Conservation (phyloP, 345 rosid species). For the Sonneratia caseolaris region DNA sequence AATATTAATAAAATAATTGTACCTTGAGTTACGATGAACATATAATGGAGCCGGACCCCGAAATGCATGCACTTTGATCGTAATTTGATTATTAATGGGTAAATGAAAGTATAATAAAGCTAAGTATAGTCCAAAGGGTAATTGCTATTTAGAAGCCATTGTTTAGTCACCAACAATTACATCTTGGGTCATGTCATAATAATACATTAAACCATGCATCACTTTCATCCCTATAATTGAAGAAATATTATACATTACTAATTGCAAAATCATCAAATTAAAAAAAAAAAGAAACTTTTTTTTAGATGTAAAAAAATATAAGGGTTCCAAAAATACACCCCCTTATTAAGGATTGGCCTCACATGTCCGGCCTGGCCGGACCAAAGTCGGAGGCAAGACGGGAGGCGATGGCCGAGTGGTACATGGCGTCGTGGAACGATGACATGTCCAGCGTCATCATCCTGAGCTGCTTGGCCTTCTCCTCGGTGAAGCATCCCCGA, state of each 20-base stretch:
- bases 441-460: slow-evolving; percentile 35
- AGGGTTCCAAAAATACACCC: too few species aligned
- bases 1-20: too few species aligned
- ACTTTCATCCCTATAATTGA: not conserved
- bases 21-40: too few species aligned
- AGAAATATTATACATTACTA: not conserved
- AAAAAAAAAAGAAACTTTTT: too few species aligned
- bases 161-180: not conserved
- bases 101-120: too few species aligned
- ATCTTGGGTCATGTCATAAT: not conserved
- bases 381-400: slow-evolving; percentile 54
- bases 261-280: not conserved
- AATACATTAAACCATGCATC: not conserved
- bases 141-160: not conserved
- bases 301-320: too few species aligned
- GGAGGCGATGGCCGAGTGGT: slow-evolving; percentile 68
- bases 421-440: slow-evolving; percentile 62
- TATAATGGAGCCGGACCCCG: too few species aligned
- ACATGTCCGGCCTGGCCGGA: slow-evolving; percentile 11
- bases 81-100: too few species aligned
- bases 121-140: too few species aligned
- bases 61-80: too few species aligned
- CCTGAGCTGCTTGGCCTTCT: slow-evolving; percentile 57
- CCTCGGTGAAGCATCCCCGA: slow-evolving; percentile 51
- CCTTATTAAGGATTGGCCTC: not conserved